Base-by-base conservation (phyloP, 192 early-diverging fungal species). In the Podila horticola region DNA sequence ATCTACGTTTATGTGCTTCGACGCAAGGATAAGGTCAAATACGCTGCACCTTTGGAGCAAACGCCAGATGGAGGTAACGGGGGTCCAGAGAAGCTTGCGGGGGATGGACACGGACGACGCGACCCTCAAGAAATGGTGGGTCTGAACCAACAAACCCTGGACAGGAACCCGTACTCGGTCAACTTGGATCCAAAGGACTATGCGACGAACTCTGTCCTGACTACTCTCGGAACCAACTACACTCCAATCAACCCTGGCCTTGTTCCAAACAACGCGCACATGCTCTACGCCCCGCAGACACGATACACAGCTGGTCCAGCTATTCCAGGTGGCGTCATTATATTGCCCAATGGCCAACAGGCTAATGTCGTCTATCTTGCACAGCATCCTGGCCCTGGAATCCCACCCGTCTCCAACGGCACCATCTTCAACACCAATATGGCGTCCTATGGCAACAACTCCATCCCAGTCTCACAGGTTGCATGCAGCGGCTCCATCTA, bases 1-100 rank as follows among this genome's bases (percentile, higher is more conserved):
- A 7, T 72, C 34, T 72, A 64, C 48, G 22, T 63, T 2, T 33
- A 31, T 12, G 26, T 51, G 9, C 49, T 61, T 58, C 58, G 59
- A 12, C 49, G n/a, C 20, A 49, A 26, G 10, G 59, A 61, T 4
- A 48, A 45, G 34, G 24, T 26, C 28, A 19, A 51, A n/a, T 62
- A 61, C 38, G 26, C 45, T 6, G 28, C 59, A 10, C 28, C 45
- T 0, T 17, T 30, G 3, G 58, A 70, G 33, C 69, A 51, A 17
- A 57, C 12, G 24, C 8, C 20, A 19, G 52, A 26, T 55, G n/a
- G 24, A n/a, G 24, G 24, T 55, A 5, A 55, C 5, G n/a, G 6
- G 4, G 22, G 52, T 22, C n/a, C 17, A 3, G 20, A 55, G 19
- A 20, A 55, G 0, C 24, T 3, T 17, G 52, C 22, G 24, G 8